Conservation (phyloP, 306 rosid genomes). For the Cicer pinnatifidum region DNA sequence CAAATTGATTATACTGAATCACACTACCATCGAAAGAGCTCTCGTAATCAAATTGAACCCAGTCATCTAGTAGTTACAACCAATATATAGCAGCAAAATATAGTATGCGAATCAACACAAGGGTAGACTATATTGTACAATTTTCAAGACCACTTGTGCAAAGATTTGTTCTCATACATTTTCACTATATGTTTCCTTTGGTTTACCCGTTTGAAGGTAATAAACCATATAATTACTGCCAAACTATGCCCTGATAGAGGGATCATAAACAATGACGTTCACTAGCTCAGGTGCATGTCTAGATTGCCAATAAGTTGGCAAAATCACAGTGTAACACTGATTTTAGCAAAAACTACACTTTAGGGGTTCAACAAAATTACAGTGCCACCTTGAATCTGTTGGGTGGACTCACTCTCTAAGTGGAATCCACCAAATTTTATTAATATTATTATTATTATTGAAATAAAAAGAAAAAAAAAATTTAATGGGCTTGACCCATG, state of each 20-base stretch:
- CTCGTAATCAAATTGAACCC: background rate
- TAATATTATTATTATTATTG: no score
- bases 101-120: constrained; percentile 5
- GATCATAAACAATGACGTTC: background rate
- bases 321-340: no score
- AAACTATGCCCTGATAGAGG: constrained; percentile 3
- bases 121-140: background rate
- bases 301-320: no score
- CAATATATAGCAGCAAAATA: constrained; percentile 4
- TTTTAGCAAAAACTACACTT: no score
- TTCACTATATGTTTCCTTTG: background rate
- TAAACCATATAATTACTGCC: constrained; percentile 6
- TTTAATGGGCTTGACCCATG: no score
- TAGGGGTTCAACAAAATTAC: no score
- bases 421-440: no score
- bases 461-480: no score
- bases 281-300: background rate
- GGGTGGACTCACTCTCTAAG: no score
- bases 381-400: no score
- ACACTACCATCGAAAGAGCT: background rate
- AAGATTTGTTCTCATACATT: constrained; percentile 12
- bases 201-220: background rate
- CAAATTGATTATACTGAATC: background rate
- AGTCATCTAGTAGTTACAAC: background rate
- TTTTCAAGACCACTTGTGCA: background rate